Evolutionary conservation across 345 rosid species (phyloP).

Genomic region (Sonneratia alba): DNA sequence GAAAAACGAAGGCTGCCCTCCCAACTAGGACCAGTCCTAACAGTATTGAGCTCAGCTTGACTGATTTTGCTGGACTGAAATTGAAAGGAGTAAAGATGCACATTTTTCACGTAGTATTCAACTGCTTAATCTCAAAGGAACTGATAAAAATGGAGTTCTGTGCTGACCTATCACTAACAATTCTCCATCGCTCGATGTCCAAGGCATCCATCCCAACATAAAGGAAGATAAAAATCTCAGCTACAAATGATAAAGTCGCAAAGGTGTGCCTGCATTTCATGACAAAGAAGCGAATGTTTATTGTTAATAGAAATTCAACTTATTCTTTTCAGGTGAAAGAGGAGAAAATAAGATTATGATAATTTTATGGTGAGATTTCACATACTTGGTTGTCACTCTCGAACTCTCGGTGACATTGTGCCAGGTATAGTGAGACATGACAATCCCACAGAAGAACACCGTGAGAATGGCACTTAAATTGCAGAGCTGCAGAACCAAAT

Average conservation of each 20-base stretch:
- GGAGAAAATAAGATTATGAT: too few relatives aligned
- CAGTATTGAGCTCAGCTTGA: conserved; percentile 65
- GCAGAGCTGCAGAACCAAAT: conserved; percentile 51
- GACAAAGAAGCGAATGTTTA: conserved; percentile 1
- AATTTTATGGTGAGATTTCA: neutral
- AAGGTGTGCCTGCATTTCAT: conserved; percentile 62
- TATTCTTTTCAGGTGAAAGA: too few relatives aligned
- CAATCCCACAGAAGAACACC: conserved; percentile 92
- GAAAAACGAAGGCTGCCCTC: conserved; percentile 88
- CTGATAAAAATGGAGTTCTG: neutral
- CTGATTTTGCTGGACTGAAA: conserved; percentile 68
- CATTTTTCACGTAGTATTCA: neutral
- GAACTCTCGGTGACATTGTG: conserved; percentile 87
- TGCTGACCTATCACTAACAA: conserved; percentile 54
- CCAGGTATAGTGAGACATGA: conserved; percentile 98
- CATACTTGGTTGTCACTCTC: conserved; percentile 88
- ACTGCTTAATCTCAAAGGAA: neutral
- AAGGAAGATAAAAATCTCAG: conserved; percentile 91
- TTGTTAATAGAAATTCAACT: too few relatives aligned
- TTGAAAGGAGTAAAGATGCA: neutral
- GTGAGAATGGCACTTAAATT: conserved; percentile 84
- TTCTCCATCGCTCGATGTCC: conserved; percentile 85
- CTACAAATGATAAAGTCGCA: conserved; percentile 82
- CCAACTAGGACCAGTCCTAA: conserved; percentile 72
- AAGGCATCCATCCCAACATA: conserved; percentile 99